phyloP scores from a whole-genome alignment of 2,329 filamentous ascomycete species.

The Aspergillus sp. region DNA sequence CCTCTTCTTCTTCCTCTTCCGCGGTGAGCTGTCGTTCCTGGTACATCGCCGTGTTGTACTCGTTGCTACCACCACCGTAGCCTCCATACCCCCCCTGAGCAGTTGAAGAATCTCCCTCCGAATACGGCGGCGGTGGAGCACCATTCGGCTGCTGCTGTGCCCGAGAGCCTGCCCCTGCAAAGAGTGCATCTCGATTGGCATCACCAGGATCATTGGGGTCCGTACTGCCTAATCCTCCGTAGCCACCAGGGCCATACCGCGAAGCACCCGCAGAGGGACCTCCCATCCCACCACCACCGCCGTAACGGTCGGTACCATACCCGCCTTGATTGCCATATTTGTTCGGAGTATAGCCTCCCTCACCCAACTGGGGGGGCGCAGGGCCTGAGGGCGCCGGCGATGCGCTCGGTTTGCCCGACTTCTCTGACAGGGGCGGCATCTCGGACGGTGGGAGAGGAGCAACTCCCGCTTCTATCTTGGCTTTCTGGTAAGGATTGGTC shows the following conservation, averaged over 20 bases:
- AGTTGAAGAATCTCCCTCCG: slow-evolving; percentile 5
- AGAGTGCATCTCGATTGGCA: slow-evolving; percentile 49
- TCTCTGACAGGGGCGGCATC: slow-evolving; percentile 9
- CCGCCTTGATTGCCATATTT: slow-evolving; percentile 39
- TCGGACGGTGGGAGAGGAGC: slow-evolving; percentile 27
- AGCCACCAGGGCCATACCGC: slow-evolving; percentile 43
- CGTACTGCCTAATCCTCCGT: slow-evolving; percentile 47
- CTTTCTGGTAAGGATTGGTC: slow-evolving; percentile 48
- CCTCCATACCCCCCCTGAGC: slow-evolving; percentile 8
- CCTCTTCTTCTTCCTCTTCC: slow-evolving; percentile 68
- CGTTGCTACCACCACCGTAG: slow-evolving; percentile 28
- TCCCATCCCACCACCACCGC: slow-evolving; percentile 20
- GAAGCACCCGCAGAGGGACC: slow-evolving; percentile 31
- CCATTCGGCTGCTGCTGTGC: slow-evolving; percentile 37
- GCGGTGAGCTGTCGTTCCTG: slow-evolving; percentile 71
- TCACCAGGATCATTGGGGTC: slow-evolving; percentile 46
- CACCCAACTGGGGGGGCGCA: slow-evolving; percentile 13
- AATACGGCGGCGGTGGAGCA: slow-evolving; percentile 22
- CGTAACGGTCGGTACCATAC: slow-evolving; percentile 47
- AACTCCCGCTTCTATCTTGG: slow-evolving; percentile 38
- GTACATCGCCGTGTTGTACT: slow-evolving; percentile 40
- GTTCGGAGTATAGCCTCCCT: slow-evolving; percentile 29
- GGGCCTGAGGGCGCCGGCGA: slow-evolving; percentile 9
- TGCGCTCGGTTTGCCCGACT: slow-evolving; percentile 5
- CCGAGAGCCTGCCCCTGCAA: slow-evolving; percentile 49